Base-by-base conservation (phyloP, 495 filamentous ascomycete genomes). In the Haplographium delicatum region DNA sequence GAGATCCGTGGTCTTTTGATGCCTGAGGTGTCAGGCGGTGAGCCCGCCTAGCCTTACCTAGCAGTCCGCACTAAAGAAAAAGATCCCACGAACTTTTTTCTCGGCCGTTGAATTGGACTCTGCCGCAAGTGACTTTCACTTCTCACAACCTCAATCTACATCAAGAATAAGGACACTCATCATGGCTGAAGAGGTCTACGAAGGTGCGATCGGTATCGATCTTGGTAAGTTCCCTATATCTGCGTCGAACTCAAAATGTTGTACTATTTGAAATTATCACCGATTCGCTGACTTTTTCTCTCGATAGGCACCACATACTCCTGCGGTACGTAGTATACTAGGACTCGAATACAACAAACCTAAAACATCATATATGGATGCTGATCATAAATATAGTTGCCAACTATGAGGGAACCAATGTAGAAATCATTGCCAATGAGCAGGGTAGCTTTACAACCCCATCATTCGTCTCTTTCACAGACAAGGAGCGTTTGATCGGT, bases 401-500 rank as follows among this genome's bases (percentile, higher is more conserved):
- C 75, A 91, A 89, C 73, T 98, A 97, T 75, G 93, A 97, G 72
- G 93, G 93, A 69, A 91, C 84, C 75, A 95, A 94, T 79, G 93
- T 98, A 63, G 93, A 98, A 70, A 98, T 98, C 80, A 98, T 96
- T 65, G 90, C 89, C 82, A 98, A 96, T 74, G 93, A 97, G 80
- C 93, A 98, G 81, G 93, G 93, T 79, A 94, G 88, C 79, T 91
- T 95, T 62, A 96, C 93, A 52, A 97, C 93, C 28, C 93, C 93
- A 38, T 97, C 93, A 15, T 98, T 95, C 75, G 93, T 98, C 67
- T 89, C 87, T 58, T 97, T 98, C 86, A 96, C 91, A 68, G 89
- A 95, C 69, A 88, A 87, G 68, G 93, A 97, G 80, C 88, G 94
- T 70, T 78, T 98, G 66, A 95, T 98, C 72, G 93, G 93, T 75